Base-by-base conservation (phyloP, 2,329 filamentous ascomycete genomes). In the Tolypocladium endophyticum region DNA sequence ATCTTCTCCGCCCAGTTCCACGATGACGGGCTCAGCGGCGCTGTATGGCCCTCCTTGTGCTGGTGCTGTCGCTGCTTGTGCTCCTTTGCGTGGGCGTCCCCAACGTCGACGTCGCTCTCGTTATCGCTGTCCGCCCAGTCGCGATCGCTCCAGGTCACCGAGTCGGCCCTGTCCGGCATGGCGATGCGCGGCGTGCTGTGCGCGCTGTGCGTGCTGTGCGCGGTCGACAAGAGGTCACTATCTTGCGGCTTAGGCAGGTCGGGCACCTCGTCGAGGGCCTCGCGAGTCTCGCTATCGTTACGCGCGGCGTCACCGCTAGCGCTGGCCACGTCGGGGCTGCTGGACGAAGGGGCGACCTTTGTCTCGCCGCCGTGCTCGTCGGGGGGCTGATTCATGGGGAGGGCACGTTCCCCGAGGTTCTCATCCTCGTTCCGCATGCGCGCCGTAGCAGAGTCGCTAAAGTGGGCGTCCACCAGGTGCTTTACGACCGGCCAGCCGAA, bases 401-500 rank as follows among this genome's bases (percentile, higher is more conserved):
- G 84, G 0, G 90, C 90, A 14, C 88, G 82, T 68, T 96, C 92
- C 0, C 74, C 72, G n/a, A 79, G 81, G 50, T 79, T 75, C 70
- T 90, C 87, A 38, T 87, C 74, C 56, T 88, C 84, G 66, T 92
- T 89, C 1, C 84, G 79, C 1, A 82, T 86, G 20, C 81, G 79
- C 0, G 89, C 87, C 11, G 69, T 65, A 11, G 70, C 72, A 0
- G 85, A 86, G 69, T 95, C 89, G 58, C 86, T 89, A 71, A 99
- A 99, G 74, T 99, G 94, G 0, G 91, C 92, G 68, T 97, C 92
- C 58, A 94, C 93, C 25, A 97, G 77, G 74, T 99, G 94, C 74
- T 97, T 92, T 56, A 97, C 79, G 0, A 99, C 94, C 0, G 94
- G 94, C 94, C 94, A 99, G 2, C 94, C 94, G 67, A 96, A 96